These are phyloP conservation scores for Venturia oleaginea DNA, from an alignment of 2,329 filamentous ascomycete genomes.

Conservation along the genomic window DNA sequence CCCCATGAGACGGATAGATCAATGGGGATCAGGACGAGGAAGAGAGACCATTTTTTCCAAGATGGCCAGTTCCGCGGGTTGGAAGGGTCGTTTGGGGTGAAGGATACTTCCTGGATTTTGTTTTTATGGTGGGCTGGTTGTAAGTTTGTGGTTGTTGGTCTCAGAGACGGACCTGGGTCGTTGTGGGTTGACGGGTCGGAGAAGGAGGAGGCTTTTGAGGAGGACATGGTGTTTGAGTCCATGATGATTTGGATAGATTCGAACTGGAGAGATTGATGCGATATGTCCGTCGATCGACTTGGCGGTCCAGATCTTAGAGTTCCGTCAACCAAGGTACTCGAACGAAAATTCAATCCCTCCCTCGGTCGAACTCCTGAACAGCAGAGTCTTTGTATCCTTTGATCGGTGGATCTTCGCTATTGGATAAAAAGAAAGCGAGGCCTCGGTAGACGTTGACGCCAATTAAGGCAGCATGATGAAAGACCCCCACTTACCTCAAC, in stretches of 20 bases:
- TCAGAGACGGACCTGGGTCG: neutral
- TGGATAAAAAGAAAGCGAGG: neutral
- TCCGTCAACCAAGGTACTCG: neutral
- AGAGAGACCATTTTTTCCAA: constrained; percentile 43
- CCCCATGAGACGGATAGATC: constrained; percentile 18
- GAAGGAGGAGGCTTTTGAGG: neutral
- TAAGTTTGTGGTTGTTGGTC: neutral
- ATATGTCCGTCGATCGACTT: neutral
- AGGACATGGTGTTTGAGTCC: neutral
- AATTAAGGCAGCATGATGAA: neutral
- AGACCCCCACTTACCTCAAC: neutral
- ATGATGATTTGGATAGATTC: neutral
- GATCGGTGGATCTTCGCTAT: neutral
- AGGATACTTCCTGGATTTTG: constrained; percentile 64
- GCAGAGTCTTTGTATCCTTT: too few relatives aligned
- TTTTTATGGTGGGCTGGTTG: constrained; percentile 26
- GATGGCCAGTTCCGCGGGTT: constrained; percentile 63
- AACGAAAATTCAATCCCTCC: too few relatives aligned
- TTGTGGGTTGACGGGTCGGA: neutral
- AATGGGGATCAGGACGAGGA: constrained; percentile 34
- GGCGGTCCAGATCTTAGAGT: too few relatives aligned
- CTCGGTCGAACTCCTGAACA: neutral
- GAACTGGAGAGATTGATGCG: neutral
- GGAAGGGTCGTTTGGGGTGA: constrained; percentile 51
- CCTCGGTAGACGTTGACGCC: neutral